These are phyloP conservation scores for Chrysoporthe cubensis DNA, from an alignment of 2,329 filamentous ascomycete genomes.

Conservation along the genomic window DNA sequence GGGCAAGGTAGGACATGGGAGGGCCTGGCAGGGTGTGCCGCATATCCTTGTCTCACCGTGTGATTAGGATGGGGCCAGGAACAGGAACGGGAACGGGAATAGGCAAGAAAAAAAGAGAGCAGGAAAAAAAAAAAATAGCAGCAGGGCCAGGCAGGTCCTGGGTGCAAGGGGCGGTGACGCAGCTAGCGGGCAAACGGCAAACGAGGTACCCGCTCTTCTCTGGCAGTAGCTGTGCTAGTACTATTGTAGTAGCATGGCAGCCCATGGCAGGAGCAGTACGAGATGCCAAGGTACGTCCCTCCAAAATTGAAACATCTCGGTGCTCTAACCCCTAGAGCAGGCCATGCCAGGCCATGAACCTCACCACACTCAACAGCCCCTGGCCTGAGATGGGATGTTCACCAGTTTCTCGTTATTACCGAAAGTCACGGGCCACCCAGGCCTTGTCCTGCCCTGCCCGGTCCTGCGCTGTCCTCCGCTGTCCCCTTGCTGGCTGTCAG, in stretches of 20 bases:
- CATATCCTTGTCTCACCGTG: slow-evolving; percentile 27
- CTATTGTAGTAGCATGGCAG: slow-evolving; percentile 2
- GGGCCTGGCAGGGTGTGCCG: slow-evolving; percentile 19
- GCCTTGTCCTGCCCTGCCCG: not conserved
- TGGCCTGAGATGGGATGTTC: slow-evolving; percentile 24
- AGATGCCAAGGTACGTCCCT: slow-evolving; percentile 23
- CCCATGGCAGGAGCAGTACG: not conserved
- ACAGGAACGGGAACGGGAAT: slow-evolving; percentile 26
- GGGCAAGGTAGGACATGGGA: not conserved
- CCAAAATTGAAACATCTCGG: slow-evolving; percentile 26
- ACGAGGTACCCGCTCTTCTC: slow-evolving; percentile 15
- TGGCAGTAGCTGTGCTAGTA: not conserved
- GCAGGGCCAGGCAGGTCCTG: not conserved
- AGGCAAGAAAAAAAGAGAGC: slow-evolving; percentile 24
- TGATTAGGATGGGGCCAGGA: slow-evolving; percentile 24
- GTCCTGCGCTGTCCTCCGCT: not conserved
- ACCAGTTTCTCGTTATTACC: slow-evolving; percentile 29
- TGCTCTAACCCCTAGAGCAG: slow-evolving; percentile 18
- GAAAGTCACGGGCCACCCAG: slow-evolving; percentile 9
- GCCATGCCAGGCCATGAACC: not conserved
- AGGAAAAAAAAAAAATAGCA: slow-evolving; percentile 13
- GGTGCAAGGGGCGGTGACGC: slow-evolving; percentile 27
- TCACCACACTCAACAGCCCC: slow-evolving; percentile 6
- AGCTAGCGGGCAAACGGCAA: slow-evolving; percentile 17
- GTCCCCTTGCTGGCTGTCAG: not conserved